phyloP scores from a whole-genome alignment of 2,329 filamentous ascomycete genomes.

The Colletotrichum sp. region DNA sequence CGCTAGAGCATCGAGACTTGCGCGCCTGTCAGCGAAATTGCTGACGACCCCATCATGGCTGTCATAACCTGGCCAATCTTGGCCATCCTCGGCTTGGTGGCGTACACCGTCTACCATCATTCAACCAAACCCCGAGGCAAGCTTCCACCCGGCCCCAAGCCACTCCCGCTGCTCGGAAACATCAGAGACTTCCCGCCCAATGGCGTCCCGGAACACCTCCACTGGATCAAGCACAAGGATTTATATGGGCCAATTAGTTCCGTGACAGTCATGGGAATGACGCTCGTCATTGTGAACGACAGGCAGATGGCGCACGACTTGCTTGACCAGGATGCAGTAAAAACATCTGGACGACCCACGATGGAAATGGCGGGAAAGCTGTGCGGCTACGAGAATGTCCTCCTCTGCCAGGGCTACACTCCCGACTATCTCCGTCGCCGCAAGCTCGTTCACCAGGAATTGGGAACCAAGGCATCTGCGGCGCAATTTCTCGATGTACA shows the following conservation, averaged over 20 bases:
- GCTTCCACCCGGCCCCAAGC: slow-evolving; percentile 55
- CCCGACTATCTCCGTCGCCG: slow-evolving; percentile 26
- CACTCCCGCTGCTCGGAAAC: slow-evolving; percentile 54
- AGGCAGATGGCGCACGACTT: slow-evolving; percentile 38
- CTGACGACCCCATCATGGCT: not conserved
- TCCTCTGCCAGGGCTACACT: slow-evolving; percentile 27
- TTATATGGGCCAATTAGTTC: slow-evolving; percentile 42
- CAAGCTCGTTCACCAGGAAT: slow-evolving; percentile 29
- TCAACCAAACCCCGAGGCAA: not conserved
- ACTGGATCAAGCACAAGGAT: slow-evolving; percentile 46
- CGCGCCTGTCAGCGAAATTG: not conserved
- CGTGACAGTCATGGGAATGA: slow-evolving; percentile 43
- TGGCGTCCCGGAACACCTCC: slow-evolving; percentile 38
- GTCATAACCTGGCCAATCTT: not conserved
- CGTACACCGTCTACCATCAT: not conserved
- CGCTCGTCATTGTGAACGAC: slow-evolving; percentile 45
- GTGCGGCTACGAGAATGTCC: slow-evolving; percentile 29
- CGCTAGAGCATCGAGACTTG: not conserved
- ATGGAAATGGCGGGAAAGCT: slow-evolving; percentile 30
- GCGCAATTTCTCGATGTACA: slow-evolving; percentile 20
- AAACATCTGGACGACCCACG: slow-evolving; percentile 34
- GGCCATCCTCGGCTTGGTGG: not conserved
- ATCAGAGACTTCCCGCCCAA: slow-evolving; percentile 48
- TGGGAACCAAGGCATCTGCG: slow-evolving; percentile 31
- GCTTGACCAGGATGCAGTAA: slow-evolving; percentile 37